Base-by-base conservation (phyloP, 192 early-diverging fungal genomes). In the Entophlyctis helioformis region DNA sequence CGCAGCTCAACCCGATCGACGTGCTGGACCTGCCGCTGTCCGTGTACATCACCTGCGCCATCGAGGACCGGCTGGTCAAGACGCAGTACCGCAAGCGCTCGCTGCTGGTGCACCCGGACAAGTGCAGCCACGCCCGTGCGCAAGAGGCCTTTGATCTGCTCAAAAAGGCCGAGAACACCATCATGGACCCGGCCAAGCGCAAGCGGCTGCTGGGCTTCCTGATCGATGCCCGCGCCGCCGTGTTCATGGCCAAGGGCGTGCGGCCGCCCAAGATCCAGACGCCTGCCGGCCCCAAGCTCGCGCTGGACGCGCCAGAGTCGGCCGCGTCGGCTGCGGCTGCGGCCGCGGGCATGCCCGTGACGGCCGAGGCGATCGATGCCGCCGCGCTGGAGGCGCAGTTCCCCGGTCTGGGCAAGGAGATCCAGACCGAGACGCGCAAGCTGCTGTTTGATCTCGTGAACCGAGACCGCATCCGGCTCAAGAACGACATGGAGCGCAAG, bases 101-200 rank as follows among this genome's bases (percentile, higher is more conserved):
- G 0, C 59, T 76, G 18, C 62, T 76, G 25, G 54, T 69, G 2
- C 73, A 76, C 42, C 73, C 73, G 16, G 73, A 76, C 56, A 76
- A 76, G 53, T 62, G 57, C 56, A 69, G 66, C 36, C 66, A 76
- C 48, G 58, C 60, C 43, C 51, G 57, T 13, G 69, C 73, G 3
- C 60, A 56, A 24, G 63, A 67, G 15, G 59, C 69, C 2, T 76
- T 76, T 46, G 73, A 76, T 9, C 47, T 62, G 41, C 64, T 76
- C 23, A 69, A 76, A 46, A 63, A 66, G 50, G 73, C 73, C 21
- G 66, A 76, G 48, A 48, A 39, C 9, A 53, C 64, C 35, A 35
- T 71, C 11, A 59, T 51, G 44, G 67, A 76, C 39, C 54, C 59
- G 12, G 66, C 54, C n/a, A 72, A 68, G 34, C 50, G 59, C 11